Evolutionary conservation across 257 asterid genomes (phyloP), one percentile per base, ranked within the genome.

Genomic region (Galeopsis tetrahit): DNA sequence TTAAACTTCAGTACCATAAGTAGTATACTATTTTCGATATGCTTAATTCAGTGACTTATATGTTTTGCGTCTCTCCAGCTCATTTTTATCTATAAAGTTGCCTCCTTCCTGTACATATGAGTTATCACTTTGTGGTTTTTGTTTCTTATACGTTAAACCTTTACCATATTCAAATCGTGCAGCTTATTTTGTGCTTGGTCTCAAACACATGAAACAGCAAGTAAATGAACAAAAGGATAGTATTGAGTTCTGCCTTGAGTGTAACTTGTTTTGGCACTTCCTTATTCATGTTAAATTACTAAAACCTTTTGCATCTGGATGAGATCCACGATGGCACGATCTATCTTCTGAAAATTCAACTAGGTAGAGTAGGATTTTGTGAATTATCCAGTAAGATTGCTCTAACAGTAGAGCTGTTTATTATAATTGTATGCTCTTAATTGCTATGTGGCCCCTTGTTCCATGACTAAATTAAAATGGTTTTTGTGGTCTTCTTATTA

Each of bases 381-480:
- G 8, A 15, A 15, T 14, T 15, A 17, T 39, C 6, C 49, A 6
- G 7, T 14, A 14, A 62, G 49, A 38, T 15, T 7, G 53, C 53
- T 17, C 9, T 21, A 38, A n/a, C 33, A 15, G 0, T 39, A 39
- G 14, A 35, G 35, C 11, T 38, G 4, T 62, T 14, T 39, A 15
- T 39, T 8, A 7, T 17, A 21, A 42, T 42, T 40, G 0, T n/a
- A 8, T 40, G 69, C 5, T 10, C 10, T 63, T 10, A 10, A 40
- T 63, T 63, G 36, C 52, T 36, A 63, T 35, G 13, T 61, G 66
- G 49, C 51, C 3, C 51, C 34, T 62, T 62, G 49, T 62, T 38
- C 34, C 21, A 21, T 63, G 21, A 9, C 68, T 63, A 21, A 21
- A 9, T 9, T 63, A 10, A 2, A 42, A 63, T 42, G 38, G 38